Evolutionary conservation across 805 yeast species (phyloP), one percentile per base, ranked within the genome.

Genomic region (Saccharomyces kudriavzevii): DNA sequence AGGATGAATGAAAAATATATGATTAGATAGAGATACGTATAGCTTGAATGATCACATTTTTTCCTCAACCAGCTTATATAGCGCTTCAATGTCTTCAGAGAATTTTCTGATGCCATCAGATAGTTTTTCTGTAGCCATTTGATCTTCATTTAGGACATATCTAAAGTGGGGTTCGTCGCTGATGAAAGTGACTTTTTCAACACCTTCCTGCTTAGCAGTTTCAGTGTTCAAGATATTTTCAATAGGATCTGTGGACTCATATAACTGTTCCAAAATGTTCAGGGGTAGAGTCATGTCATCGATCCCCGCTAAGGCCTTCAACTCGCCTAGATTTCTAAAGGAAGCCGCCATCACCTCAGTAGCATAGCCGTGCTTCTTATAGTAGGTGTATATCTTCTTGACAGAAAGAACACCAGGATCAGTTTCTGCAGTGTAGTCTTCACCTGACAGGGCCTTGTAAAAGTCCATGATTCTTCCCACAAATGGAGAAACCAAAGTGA

Each of bases 271-370:
- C 73, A 94, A 84, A 68, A 94, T 80, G 70, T 80, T 81, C 72
- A 98, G 98, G 65, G 98, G 80, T 68, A 94, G 90, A 70, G 99
- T 94, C 76, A 94, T 80, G 83, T 77, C 90, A 74, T 94, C 99
- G 70, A 89, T 85, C 74, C 99, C 99, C 56, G 99, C 97, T 66
- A 94, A 80, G 65, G 95, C 96, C 75, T 85, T 86, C 76, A 94
- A 89, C 79, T 92, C 99, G 64, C 90, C 96, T 58, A 78, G 74
- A 81, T 91, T 94, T 84, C 99, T 92, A 90, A 94, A 92, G 56
- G 98, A 92, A 56, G 99, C 99, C 76, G 99, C 99, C 99, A 94
- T 94, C 70, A 94, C 98, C 71, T 94, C 91, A 73, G 99, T 94
- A 68, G 92, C 81, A 84, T 94, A 94, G 65, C 85, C 92, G 75